Conservation (phyloP, 768 basidiomycete species). For the Suillus paluster region DNA sequence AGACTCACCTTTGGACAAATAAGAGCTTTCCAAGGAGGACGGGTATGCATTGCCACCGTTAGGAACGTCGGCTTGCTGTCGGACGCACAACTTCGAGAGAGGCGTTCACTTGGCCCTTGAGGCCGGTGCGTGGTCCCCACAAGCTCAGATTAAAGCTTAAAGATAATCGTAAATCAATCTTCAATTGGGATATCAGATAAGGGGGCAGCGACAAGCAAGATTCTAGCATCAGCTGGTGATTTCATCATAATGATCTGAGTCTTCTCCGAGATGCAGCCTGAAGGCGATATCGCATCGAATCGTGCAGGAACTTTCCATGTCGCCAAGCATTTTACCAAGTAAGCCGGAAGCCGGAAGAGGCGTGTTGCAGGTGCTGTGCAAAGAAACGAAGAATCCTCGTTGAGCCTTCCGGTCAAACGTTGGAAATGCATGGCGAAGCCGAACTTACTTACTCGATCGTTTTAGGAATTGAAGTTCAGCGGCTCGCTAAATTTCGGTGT, state of each 20-base stretch:
- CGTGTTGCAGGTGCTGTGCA: background rate
- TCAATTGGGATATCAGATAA: background rate
- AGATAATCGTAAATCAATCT: background rate
- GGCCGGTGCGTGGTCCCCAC: background rate
- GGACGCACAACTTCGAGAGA: background rate
- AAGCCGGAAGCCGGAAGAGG: background rate
- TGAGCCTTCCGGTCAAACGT: background rate
- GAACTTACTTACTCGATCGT: background rate
- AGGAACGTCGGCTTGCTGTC: background rate
- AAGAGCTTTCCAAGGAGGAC: background rate
- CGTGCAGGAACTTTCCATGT: conserved; percentile 1
- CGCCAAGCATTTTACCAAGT: background rate
- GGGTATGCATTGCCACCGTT: background rate
- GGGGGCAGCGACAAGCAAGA: background rate
- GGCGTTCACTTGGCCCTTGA: background rate
- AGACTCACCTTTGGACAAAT: background rate
- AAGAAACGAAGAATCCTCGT: conserved; percentile 7
- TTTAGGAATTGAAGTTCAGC: conserved; percentile 3
- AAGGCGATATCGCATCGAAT: background rate
- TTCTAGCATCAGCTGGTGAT: background rate
- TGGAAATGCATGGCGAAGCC: background rate
- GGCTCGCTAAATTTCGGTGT: background rate
- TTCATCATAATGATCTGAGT: background rate
- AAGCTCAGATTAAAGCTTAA: background rate
- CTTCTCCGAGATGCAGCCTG: background rate